Evolutionary conservation across 2,329 filamentous ascomycete genomes (phyloP).

Genomic region (Tolypocladium nubicola): DNA sequence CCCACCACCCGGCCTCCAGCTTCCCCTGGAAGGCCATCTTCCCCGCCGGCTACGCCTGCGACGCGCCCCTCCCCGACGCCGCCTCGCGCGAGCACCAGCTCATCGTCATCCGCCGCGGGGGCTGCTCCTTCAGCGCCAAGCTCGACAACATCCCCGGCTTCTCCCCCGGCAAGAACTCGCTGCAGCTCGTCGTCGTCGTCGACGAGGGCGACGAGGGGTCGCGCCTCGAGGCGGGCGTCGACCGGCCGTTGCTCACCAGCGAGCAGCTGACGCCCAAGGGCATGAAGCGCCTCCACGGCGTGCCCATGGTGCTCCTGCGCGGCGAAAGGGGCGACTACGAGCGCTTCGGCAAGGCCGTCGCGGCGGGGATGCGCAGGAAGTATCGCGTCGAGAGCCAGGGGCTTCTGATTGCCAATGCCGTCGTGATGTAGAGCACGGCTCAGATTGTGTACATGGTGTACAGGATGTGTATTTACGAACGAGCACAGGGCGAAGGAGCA

Average conservation of each 20-base stretch:
- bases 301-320: conserved; percentile 75
- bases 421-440: conserved; percentile 36
- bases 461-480: not conserved
- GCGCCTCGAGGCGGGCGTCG: conserved; percentile 17
- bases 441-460: not conserved
- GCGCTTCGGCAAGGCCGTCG: conserved; percentile 50
- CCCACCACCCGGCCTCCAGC: conserved; percentile 23
- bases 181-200: conserved; percentile 78
- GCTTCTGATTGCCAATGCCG: conserved; percentile 65
- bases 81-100: conserved; percentile 55
- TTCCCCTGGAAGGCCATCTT: conserved; percentile 63
- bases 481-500: not conserved
- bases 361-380: conserved; percentile 64
- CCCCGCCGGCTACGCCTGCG: conserved; percentile 60
- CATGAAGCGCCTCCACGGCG: conserved; percentile 56
- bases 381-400: conserved; percentile 79
- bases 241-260: conserved; percentile 63
- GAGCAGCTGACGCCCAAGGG: conserved; percentile 62
- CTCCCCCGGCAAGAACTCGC: conserved; percentile 43
- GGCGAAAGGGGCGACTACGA: conserved; percentile 54
- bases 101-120: conserved; percentile 71
- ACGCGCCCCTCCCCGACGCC: conserved; percentile 39
- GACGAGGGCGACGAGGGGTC: conserved; percentile 23
- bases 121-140: conserved; percentile 77
- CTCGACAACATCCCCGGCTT: conserved; percentile 75